Percentiles rank a stretch among this genome's conserved stretches.
Conservation (phyloP, 805 yeast genomes). For the Candida pseudoglaebosa region DNA sequence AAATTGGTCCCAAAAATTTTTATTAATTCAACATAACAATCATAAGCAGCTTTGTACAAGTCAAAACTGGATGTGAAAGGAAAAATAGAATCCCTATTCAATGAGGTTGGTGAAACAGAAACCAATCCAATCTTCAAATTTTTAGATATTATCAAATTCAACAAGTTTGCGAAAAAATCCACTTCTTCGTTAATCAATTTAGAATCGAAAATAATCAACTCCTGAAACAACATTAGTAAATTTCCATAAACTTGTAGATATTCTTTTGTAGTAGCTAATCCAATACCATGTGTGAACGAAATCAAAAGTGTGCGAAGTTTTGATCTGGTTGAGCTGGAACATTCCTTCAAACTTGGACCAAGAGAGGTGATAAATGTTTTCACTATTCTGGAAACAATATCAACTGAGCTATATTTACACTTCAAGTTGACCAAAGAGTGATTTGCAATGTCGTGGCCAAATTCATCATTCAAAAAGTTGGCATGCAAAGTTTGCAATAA, state of each 20-base stretch:
- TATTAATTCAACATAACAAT: conserved; percentile 55
- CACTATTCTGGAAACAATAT: conserved; percentile 20
- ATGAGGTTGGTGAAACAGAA: conserved; percentile 32
- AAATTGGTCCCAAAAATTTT: conserved; percentile 46
- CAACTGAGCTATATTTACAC: conserved; percentile 28
- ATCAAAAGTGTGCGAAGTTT: conserved; percentile 26
- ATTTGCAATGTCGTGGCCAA: conserved; percentile 34
- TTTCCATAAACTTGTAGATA: conserved; percentile 19
- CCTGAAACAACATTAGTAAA: conserved; percentile 29
- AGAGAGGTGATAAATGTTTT: conserved; percentile 30
- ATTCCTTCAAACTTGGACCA: conserved; percentile 35
- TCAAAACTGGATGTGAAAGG: conserved; percentile 41
- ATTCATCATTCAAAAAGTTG: conserved; percentile 31
- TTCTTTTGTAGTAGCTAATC: conserved; percentile 24
- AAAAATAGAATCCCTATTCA: conserved; percentile 39
- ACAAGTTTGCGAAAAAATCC: conserved; percentile 23
- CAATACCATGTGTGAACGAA: conserved; percentile 29
- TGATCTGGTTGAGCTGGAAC: conserved; percentile 13
- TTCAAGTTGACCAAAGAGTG: conserved; percentile 32
- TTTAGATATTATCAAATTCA: conserved; percentile 26
- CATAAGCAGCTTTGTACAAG: conserved; percentile 44
- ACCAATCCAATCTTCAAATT: conserved; percentile 35
- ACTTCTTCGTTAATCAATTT: conserved; percentile 30
- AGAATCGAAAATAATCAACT: conserved; percentile 36
- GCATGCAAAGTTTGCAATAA: conserved; percentile 29